Evolutionary conservation across 768 basidiomycete species (phyloP).

Genomic region (Lentinula edodes): DNA sequence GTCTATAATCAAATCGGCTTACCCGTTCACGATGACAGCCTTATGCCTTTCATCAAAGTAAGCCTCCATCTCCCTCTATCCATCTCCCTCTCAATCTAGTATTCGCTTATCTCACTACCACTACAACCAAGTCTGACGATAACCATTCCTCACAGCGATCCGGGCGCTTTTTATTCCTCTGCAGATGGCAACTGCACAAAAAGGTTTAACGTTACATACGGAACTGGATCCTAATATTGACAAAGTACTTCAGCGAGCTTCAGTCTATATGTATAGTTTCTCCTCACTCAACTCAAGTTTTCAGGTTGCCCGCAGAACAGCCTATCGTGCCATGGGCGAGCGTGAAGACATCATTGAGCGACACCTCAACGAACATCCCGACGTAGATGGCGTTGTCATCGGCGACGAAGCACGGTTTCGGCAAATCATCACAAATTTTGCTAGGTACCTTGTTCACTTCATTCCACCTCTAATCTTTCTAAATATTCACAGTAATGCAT

Average conservation of each 20-base stretch:
- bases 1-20: not conserved
- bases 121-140: not conserved
- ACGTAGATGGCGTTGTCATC: slow-evolving; percentile 44
- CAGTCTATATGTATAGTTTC: not conserved
- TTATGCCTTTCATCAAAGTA: slow-evolving; percentile 52
- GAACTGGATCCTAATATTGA: slow-evolving; percentile 53
- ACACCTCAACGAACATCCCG: slow-evolving; percentile 23
- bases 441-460: slow-evolving; percentile 31
- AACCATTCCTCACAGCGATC: slow-evolving; percentile 24
- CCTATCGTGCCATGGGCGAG: slow-evolving; percentile 38
- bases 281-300: too few relatives aligned
- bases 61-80: not conserved
- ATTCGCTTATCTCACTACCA: not conserved
- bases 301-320: slow-evolving; percentile 41
- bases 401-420: slow-evolving; percentile 66
- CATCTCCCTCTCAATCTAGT: not conserved
- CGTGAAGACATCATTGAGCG: slow-evolving; percentile 23
- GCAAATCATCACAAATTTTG: slow-evolving; percentile 66
- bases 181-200: slow-evolving; percentile 47
- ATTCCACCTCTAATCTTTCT: too few relatives aligned
- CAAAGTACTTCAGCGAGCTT: slow-evolving; percentile 23
- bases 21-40: slow-evolving; percentile 23
- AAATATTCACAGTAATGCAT: slow-evolving; percentile 35
- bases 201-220: slow-evolving; percentile 49
- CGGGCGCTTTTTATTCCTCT: slow-evolving; percentile 54